A percentile compares a stretch with the other conserved stretches of the same genome.
Evolutionary conservation across 768 basidiomycete genomes (phyloP).

Genomic region (Exsudoporus frostii): DNA sequence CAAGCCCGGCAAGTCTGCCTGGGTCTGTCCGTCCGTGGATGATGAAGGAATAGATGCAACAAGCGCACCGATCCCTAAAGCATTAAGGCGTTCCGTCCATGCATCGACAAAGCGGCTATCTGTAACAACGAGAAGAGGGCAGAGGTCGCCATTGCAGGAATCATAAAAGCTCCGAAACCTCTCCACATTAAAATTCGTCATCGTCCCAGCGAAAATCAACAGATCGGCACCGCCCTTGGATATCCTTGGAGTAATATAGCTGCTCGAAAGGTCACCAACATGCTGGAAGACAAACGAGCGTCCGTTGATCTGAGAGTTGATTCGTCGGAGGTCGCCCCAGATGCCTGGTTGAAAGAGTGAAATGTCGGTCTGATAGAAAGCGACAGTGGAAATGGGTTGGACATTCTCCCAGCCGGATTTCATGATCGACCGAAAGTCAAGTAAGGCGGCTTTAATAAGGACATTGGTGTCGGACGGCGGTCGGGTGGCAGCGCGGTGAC

Average conservation of each 20-base stretch:
- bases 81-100: slow-evolving; percentile 12
- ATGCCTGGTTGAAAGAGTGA: slow-evolving; percentile 9
- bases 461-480: slow-evolving; percentile 16
- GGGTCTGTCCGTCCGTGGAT: not conserved
- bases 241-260: slow-evolving; percentile 14
- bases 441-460: slow-evolving; percentile 26
- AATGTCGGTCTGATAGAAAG: slow-evolving; percentile 18
- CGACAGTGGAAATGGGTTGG: slow-evolving; percentile 14
- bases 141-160: slow-evolving; percentile 21
- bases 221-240: slow-evolving; percentile 26
- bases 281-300: slow-evolving; percentile 23
- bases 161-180: slow-evolving; percentile 13
- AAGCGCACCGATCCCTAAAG: slow-evolving; percentile 12
- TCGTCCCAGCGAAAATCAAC: slow-evolving; percentile 20
- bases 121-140: slow-evolving; percentile 25
- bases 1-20: not conserved
- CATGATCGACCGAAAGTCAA: slow-evolving; percentile 27
- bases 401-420: slow-evolving; percentile 24
- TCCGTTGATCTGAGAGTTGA: slow-evolving; percentile 22
- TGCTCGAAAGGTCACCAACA: slow-evolving; percentile 14
- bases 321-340: slow-evolving; percentile 17
- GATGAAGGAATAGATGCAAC: slow-evolving; percentile 7
- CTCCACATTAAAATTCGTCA: slow-evolving; percentile 7
- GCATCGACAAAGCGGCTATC: not conserved
- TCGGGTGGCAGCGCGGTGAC: slow-evolving; percentile 15